These are phyloP conservation scores for Geotrichum candidum DNA, from an alignment of 1,139 yeast species.

Conservation along the genomic window DNA sequence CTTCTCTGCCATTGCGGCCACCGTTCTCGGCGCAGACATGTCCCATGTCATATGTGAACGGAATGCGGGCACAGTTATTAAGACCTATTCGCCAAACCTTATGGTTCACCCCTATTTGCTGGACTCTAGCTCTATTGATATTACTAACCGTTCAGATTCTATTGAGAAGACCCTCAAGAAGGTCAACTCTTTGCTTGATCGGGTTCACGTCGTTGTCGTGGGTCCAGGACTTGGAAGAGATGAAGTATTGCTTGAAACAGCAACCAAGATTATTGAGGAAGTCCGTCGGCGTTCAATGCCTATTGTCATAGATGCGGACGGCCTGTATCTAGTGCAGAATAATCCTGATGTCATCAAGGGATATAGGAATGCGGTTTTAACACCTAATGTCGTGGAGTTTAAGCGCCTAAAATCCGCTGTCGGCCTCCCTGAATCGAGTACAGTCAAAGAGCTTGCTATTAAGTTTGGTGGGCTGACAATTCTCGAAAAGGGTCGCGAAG, in stretches of 20 bases:
- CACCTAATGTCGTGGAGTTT: conserved; percentile 89
- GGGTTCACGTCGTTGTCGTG: conserved; percentile 75
- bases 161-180: conserved; percentile 47
- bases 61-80: conserved; percentile 73
- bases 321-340: conserved; percentile 56
- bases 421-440: conserved; percentile 37
- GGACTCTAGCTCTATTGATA: conserved; percentile 26
- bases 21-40: conserved; percentile 81
- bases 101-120: conserved; percentile 91
- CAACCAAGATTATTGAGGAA: conserved; percentile 52
- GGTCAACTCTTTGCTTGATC: conserved; percentile 47
- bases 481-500: conserved; percentile 65
- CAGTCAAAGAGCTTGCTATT: conserved; percentile 45
- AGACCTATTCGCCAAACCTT: conserved; percentile 82
- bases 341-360: conserved; percentile 51
- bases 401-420: conserved; percentile 53
- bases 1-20: conserved; percentile 80
- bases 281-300: conserved; percentile 52
- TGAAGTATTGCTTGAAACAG: conserved; percentile 54
- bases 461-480: conserved; percentile 58
- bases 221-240: conserved; percentile 97
- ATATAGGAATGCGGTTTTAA: conserved; percentile 55
- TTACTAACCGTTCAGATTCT: conserved; percentile 6
- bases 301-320: conserved; percentile 84
- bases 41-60: conserved; percentile 81